Evolutionary conservation across 768 basidiomycete genomes (phyloP), one percentile per base, ranked within the genome.

Genomic region (Lentinula boryana): DNA sequence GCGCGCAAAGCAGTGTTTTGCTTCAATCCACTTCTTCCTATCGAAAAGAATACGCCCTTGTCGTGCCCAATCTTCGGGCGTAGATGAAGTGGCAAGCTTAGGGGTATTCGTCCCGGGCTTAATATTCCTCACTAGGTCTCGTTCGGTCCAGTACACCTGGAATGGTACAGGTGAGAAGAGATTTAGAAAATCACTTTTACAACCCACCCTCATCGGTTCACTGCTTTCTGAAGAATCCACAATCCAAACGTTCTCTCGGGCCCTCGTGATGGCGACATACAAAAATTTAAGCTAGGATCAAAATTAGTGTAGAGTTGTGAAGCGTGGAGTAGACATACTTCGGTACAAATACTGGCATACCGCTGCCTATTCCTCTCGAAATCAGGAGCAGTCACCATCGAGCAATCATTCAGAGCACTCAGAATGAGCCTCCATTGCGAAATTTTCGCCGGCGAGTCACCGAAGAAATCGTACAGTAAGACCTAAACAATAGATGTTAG

Each of bases 201-300:
- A 6, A 38, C 78, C 53, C 54, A 87, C 87, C 64, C 78, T 74
- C 82, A 88, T 84, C 2, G 85, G 78, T 43, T 83, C 79, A 15
- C 79, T 75, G 60, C 78, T 83, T 0, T 75, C 70, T 0, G 87
- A 88, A 36, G 74, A 76, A 67, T 90, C 89, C 1, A 81, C 81
- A 18, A 90, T 83, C 86, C 88, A 88, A 6, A 90, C 67, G 55
- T 87, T 86, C 60, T 84, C 86, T 43, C 85, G 78, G 0, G 88
- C 87, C 44, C 88, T 71, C 0, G 89, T 90, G n/a, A 88, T 79
- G 0, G 86, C 88, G 3, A 90, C 88, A 60, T 90, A 90, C 0
- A 90, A 70, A 50, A 76, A 79, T 65, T 90, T 89, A 21, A 90
- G 73, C 87, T 88, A 32, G 1, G 43, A 4, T 38, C 23, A 7